Evolutionary conservation across 768 basidiomycete genomes (phyloP).

Genomic region (Lentinula lateritia): DNA sequence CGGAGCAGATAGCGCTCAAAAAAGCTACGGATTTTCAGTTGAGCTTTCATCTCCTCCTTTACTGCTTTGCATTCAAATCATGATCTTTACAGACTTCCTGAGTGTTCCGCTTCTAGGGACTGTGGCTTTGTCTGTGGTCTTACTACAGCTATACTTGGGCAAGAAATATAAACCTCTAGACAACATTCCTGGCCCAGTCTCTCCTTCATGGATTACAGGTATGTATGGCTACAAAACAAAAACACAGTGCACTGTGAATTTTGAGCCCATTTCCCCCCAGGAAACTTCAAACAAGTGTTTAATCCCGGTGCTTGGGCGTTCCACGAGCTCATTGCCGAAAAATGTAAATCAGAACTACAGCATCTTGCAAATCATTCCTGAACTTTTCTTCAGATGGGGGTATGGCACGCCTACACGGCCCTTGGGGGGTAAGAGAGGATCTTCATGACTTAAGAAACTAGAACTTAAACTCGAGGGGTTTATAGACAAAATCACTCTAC

Average conservation of each 20-base stretch:
- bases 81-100: not conserved
- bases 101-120: not conserved
- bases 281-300: not conserved
- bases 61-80: not conserved
- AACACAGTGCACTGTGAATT: too few relatives aligned
- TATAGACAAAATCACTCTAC: not conserved
- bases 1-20: not conserved
- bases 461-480: too few relatives aligned
- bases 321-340: not conserved
- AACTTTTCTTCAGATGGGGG: not conserved
- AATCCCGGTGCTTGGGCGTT: not conserved
- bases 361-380: not conserved
- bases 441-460: too few relatives aligned
- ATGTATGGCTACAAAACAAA: too few relatives aligned
- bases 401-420: not conserved
- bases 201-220: constrained; percentile 1
- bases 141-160: not conserved
- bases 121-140: not conserved
- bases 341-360: not conserved
- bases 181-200: not conserved
- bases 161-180: not conserved
- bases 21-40: not conserved
- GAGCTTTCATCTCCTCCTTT: not conserved
- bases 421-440: not conserved
- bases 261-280: not conserved